Base-by-base conservation (phyloP, 192 early-diverging fungal species). In the Coemansia sp. region DNA sequence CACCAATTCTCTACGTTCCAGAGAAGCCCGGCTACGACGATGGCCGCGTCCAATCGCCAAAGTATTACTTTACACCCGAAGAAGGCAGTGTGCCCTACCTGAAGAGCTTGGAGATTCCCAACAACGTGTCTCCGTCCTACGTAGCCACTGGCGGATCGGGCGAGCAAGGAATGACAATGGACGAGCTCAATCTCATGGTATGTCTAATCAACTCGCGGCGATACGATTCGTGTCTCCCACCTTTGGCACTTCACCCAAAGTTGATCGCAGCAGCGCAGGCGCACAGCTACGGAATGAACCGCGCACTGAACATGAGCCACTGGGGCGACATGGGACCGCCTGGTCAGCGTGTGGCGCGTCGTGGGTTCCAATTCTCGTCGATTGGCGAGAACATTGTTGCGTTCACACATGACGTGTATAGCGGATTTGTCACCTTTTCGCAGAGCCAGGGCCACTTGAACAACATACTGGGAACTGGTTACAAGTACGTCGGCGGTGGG, bases 251-350 rank as follows among this genome's bases (percentile, higher is more conserved):
- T 26, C 66, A 77, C 23, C 44, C 64, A 11, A 59, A 75, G 50
- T 72, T 85, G 3, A 74, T 73, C 49, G 66, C 68, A 0, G 59
- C 79, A 0, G 79, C 84, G 8, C 75, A 82, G 63, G 62, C 73
- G 23, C 84, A 85, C 66, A 81, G 78, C 67, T 75, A 82, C 62
- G 76, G 74, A 63, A 76, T 78, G 68, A 80, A 80, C 62, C 66
- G 67, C n/a, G 70, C 68, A 8, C 58, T 58, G 13, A 76, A 76
- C 40, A 69, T 85, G 71, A 82, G 69, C 57, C 72, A 82, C 71
- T 69, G 69, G 28, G 67, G 66, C 4, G 26, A 67, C 4, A 53
- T 62, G 0, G 80, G 80, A 10, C 38, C 57, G 5, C 49, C 68
- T 6, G n/a, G 50, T 0, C 70, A 66, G 66, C 75, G 80, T 4